Conservation (phyloP, 2,329 filamentous ascomycete species). For the Delphinella strobiligena region DNA sequence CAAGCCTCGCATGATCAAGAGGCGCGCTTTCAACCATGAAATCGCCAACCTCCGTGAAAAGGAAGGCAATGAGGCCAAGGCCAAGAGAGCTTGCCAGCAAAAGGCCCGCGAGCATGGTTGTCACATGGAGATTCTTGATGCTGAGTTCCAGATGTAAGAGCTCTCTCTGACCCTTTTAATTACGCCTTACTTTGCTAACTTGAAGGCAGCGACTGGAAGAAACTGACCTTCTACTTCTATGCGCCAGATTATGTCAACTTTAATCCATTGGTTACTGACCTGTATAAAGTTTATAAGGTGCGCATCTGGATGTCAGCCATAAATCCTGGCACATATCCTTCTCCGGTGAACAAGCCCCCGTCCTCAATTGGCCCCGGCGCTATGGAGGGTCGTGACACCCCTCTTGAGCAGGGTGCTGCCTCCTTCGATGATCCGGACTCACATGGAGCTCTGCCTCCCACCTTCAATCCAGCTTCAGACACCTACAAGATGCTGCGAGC, state of each 20-base stretch:
- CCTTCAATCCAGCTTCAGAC: slow-evolving; percentile 7
- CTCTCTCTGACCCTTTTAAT: background rate
- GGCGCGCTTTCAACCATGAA: slow-evolving; percentile 83
- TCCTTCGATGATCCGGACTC: slow-evolving; percentile 16
- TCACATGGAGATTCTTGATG: slow-evolving; percentile 97
- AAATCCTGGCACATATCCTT: slow-evolving; percentile 79
- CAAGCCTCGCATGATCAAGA: slow-evolving; percentile 94
- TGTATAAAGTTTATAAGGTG: slow-evolving; percentile 99
- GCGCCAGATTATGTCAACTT: slow-evolving; percentile 98
- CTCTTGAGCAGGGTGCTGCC: background rate
- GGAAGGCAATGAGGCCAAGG: slow-evolving; percentile 94
- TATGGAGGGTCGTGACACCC: slow-evolving; percentile 10
- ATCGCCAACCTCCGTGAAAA: slow-evolving; percentile 83
- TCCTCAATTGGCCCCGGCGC: slow-evolving; percentile 25
- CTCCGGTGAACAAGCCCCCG: slow-evolving; percentile 22
- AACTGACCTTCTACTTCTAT: slow-evolving; percentile 98
- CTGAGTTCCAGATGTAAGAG: slow-evolving; percentile 96
- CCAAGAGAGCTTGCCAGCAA: slow-evolving; percentile 90
- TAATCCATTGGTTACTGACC: slow-evolving; percentile 89
- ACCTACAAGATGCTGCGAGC: background rate
- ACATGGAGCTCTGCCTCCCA: slow-evolving; percentile 21
- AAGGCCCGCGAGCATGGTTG: slow-evolving; percentile 91
- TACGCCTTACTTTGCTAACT: slow-evolving; percentile 7
- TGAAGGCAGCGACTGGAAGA: slow-evolving; percentile 86
- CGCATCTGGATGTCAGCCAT: slow-evolving; percentile 99